phyloP scores from a whole-genome alignment of 768 basidiomycete genomes.

The Megacollybia marginata region DNA sequence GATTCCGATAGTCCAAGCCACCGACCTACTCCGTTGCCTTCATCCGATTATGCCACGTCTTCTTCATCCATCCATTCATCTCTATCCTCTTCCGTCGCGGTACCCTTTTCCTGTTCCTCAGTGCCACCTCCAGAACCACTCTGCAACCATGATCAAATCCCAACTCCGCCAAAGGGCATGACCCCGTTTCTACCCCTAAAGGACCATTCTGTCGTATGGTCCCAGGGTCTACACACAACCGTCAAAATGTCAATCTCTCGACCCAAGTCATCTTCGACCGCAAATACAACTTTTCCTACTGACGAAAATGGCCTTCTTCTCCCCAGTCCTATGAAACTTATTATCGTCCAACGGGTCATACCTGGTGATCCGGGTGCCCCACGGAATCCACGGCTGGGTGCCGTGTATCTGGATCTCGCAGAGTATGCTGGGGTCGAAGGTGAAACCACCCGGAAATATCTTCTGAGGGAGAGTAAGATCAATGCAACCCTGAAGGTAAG shows the following conservation, averaged over 20 bases:
- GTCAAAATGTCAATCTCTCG: slow-evolving; percentile 57
- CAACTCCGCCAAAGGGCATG: slow-evolving; percentile 45
- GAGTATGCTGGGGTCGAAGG: slow-evolving; percentile 62
- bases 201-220: slow-evolving; percentile 63
- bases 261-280: not conserved
- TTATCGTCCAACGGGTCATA: slow-evolving; percentile 56
- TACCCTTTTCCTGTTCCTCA: slow-evolving; percentile 2
- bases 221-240: slow-evolving; percentile 45
- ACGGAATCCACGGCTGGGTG: slow-evolving; percentile 55
- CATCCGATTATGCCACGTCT: not conserved
- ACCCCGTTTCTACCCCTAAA: slow-evolving; percentile 53
- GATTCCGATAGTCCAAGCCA: not conserved
- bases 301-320: slow-evolving; percentile 37
- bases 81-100: slow-evolving; percentile 10
- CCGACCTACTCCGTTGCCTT: not conserved
- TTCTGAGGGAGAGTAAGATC: slow-evolving; percentile 66
- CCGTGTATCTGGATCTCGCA: slow-evolving; percentile 63
- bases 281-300: not conserved
- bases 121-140: not conserved
- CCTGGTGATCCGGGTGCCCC: slow-evolving; percentile 48
- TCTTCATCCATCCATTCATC: not conserved
- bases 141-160: not conserved
- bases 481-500: slow-evolving; percentile 71
- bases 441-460: slow-evolving; percentile 53
- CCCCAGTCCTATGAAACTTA: slow-evolving; percentile 58